phyloP scores from a whole-genome alignment of 805 yeast species.

The Candida sithepensis region DNA sequence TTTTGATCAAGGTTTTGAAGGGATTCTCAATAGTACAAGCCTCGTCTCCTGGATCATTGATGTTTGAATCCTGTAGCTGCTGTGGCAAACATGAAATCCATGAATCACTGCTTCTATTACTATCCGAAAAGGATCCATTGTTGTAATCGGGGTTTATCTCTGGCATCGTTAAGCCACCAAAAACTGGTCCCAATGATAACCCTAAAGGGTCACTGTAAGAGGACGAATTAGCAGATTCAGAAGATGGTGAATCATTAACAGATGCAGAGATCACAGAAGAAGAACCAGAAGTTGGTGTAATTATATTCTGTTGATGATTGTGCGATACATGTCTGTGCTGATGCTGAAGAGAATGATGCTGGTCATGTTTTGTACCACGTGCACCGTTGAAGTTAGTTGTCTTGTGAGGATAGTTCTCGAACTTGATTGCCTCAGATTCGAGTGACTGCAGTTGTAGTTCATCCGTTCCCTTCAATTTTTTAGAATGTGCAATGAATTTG shows the following conservation, averaged over 20 bases:
- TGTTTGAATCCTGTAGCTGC: too few species aligned
- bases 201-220: not conserved
- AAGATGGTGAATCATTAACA: not conserved
- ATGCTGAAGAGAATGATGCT: not conserved
- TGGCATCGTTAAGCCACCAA: not conserved
- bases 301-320: not conserved
- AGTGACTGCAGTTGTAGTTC: constrained; percentile 10
- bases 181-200: not conserved
- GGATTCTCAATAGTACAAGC: not conserved
- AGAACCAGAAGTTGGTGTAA: not conserved
- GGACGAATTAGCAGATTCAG: not conserved
- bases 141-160: not conserved
- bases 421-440: constrained; percentile 4
- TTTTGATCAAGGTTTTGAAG: constrained; percentile 1
- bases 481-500: constrained; percentile 3
- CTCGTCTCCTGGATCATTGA: not conserved
- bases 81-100: not conserved
- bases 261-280: not conserved
- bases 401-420: constrained; percentile 10
- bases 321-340: not conserved
- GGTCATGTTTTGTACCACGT: not conserved
- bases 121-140: not conserved
- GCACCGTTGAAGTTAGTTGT: not conserved
- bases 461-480: constrained; percentile 3
- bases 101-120: not conserved